Base-by-base conservation (phyloP, 257 asterid species). In the Ligustrum vulgare region DNA sequence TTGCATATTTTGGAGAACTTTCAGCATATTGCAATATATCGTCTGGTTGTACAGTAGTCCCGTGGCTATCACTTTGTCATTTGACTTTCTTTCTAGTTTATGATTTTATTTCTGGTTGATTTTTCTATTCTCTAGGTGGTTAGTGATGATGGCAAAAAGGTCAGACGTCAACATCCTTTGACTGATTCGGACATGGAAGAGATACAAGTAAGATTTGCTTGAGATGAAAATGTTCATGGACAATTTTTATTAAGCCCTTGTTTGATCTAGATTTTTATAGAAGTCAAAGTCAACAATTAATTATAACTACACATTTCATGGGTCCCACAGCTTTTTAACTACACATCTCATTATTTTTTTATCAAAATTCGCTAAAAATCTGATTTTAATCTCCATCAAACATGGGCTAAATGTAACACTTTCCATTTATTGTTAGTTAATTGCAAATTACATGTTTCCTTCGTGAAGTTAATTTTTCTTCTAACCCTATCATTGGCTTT, bases 71-170 rank as follows among this genome's bases (percentile, higher is more conserved):
- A 9, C 31, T 60, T 71, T 72, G 2, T 66, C 32, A 33, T 51
- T 67, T 68, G 62, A 49, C 43, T 73, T 77, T 60, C 28, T 69
- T 33, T 34, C 67, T 76, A 37, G 69, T 28, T 82, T 66, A 3
- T 68, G 69, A 72, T 45, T 51, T 71, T 56, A 56, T 70, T 71
- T 64, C 41, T 72, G 49, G 45, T 77, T 65, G 69, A 66, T 51
- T 65, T 69, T 67, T 74, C 68, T 77, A 60, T 33, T 77, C 78
- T 65, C 12, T 85, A 93, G 98, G 82, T 88, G 67, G 93, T 93
- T 63, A 93, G 96, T 86, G 93, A 91, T 72, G 98, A 93, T 81
- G 95, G 98, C 37, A 82, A 86, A 85, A 93, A 84, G 84, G 88
- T 93, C 80, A 93, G 83, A 80, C 95, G 97, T 70, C 84, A 72